Conservation (phyloP, 1,284 basidiomycete genomes). For the Papiliotrema nemorosa region DNA sequence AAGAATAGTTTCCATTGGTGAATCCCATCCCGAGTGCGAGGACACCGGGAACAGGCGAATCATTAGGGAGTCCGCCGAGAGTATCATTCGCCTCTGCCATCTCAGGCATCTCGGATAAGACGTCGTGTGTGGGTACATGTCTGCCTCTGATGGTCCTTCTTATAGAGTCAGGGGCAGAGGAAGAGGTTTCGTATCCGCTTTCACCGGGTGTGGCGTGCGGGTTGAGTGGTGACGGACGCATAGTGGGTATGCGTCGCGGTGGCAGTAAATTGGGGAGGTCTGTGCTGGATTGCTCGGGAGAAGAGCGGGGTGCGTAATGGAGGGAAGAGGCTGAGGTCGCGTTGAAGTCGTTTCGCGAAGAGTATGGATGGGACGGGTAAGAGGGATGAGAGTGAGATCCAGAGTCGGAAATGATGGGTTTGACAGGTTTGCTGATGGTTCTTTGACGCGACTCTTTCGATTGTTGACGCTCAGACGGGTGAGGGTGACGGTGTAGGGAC, state of each 20-base stretch:
- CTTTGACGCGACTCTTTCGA: too few species aligned
- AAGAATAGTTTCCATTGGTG: conserved; percentile 1
- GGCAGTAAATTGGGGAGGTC: not conserved
- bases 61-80: not conserved
- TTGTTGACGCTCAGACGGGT: not conserved
- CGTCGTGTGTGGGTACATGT: not conserved
- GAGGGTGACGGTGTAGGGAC: not conserved
- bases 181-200: conserved; percentile 1
- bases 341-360: not conserved
- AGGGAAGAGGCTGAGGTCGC: not conserved
- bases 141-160: not conserved
- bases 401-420: too few species aligned
- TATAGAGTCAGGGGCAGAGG: not conserved
- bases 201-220: not conserved
- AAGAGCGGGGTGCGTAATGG: not conserved
- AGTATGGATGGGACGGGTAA: not conserved
- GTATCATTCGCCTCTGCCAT: not conserved
- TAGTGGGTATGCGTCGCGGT: not conserved
- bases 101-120: conserved; percentile 2
- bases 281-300: not conserved
- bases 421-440: not conserved
- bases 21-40: not conserved
- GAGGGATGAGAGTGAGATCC: too few species aligned
- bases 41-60: not conserved
- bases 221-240: conserved; percentile 1